Conservation (phyloP, 257 asterid species). For the Haberlea rhodopensis region DNA sequence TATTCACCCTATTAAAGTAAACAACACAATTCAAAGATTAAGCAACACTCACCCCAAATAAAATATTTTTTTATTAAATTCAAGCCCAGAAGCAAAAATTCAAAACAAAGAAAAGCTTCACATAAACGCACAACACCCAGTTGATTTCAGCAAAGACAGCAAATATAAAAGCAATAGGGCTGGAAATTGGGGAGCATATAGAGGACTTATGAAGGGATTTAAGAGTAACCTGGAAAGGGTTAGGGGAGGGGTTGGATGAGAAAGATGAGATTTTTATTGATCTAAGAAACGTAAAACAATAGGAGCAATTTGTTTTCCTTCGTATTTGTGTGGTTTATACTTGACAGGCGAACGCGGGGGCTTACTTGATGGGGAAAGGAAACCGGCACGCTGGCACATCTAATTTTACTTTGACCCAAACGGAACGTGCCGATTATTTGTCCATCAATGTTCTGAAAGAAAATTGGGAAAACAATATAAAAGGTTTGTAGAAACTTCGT, state of each 20-base stretch:
- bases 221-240: neutral
- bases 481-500: neutral
- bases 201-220: neutral
- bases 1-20: constrained; percentile 40
- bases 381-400: too few species aligned
- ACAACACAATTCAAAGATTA: constrained; percentile 30
- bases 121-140: constrained; percentile 29
- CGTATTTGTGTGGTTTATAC: neutral
- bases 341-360: neutral
- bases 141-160: constrained; percentile 21
- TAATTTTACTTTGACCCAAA: neutral
- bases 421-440: neutral
- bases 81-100: constrained; percentile 31
- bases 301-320: neutral
- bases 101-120: neutral
- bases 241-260: neutral
- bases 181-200: constrained; percentile 16
- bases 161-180: constrained; percentile 12
- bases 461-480: neutral
- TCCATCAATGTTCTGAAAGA: neutral
- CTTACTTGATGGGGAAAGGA: neutral
- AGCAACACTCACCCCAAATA: constrained; percentile 31
- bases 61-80: constrained; percentile 23
- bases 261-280: neutral
- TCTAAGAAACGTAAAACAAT: neutral